A percentile compares a stretch with the other conserved stretches of the same genome.
phyloP scores from a whole-genome alignment of 331 rosid genomes.

The Quercus phellos region DNA sequence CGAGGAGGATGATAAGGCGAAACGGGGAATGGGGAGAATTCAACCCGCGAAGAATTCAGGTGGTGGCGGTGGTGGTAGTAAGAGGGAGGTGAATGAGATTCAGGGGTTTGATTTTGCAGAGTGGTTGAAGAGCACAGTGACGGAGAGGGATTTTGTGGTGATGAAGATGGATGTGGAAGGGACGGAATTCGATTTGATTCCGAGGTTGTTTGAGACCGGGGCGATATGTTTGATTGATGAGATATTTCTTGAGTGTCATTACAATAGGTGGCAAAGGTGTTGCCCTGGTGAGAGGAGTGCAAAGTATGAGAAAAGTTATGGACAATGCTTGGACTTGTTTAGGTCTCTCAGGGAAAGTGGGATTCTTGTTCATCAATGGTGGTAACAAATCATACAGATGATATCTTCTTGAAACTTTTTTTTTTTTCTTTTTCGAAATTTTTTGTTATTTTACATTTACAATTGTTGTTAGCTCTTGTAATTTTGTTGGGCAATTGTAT shows the following conservation, averaged over 20 bases:
- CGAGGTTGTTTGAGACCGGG: conserved; percentile 75
- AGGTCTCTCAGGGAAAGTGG: conserved; percentile 80
- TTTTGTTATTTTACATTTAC: conserved; percentile 3
- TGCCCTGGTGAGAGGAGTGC: conserved; percentile 89
- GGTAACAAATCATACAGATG: conserved; percentile 18
- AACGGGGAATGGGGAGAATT: conserved; percentile 95
- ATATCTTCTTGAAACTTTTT: conserved; percentile 17
- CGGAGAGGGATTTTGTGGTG: conserved; percentile 86
- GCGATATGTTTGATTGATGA: conserved; percentile 91
- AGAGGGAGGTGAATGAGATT: conserved; percentile 75
- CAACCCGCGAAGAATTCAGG: conserved; percentile 41
- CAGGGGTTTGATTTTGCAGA: conserved; percentile 78
- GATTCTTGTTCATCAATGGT: conserved; percentile 98
- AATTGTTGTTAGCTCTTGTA: conserved; percentile 2
- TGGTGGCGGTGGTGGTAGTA: conserved; percentile 29
- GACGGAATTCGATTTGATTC: conserved; percentile 84
- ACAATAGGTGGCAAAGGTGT: conserved; percentile 95
- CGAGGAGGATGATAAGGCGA: conserved; percentile 53
- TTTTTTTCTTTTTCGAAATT: neutral
- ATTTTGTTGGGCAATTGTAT: neutral
- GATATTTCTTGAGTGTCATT: conserved; percentile 93
- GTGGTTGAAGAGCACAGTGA: conserved; percentile 73
- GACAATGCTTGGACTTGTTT: conserved; percentile 76
- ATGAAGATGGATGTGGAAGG: conserved; percentile 99
- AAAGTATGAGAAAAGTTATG: conserved; percentile 77